phyloP scores from a whole-genome alignment of 1,139 yeast genomes.

The Yamadazyma taylorii region DNA sequence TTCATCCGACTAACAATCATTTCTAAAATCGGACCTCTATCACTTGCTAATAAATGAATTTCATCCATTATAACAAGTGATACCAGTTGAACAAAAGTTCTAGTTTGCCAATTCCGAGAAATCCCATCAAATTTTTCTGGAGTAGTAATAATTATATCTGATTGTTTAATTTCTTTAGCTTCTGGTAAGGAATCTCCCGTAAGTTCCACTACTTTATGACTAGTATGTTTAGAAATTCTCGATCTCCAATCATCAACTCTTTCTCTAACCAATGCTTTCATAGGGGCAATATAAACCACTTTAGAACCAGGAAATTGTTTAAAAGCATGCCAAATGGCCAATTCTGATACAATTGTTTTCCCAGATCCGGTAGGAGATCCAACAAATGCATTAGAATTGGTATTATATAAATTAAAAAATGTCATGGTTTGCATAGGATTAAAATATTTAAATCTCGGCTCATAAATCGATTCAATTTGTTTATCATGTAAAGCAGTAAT shows the following conservation, averaged over 20 bases:
- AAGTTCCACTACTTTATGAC: constrained; percentile 77
- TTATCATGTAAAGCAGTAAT: constrained; percentile 73
- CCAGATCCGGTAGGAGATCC: constrained; percentile 99
- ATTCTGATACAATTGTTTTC: constrained; percentile 93
- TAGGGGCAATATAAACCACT: constrained; percentile 95
- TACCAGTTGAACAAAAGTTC: constrained; percentile 88
- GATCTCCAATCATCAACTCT: constrained; percentile 93
- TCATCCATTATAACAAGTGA: constrained; percentile 97
- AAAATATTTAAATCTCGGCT: constrained; percentile 71
- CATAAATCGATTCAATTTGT: constrained; percentile 67
- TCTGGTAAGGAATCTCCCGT: constrained; percentile 98
- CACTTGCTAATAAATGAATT: constrained; percentile 94
- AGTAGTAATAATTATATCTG: constrained; percentile 92
- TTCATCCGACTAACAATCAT: constrained; percentile 99
- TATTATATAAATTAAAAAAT: constrained; percentile 83
- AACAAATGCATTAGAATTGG: constrained; percentile 77
- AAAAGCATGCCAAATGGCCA: constrained; percentile 97
- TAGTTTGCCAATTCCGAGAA: constrained; percentile 96
- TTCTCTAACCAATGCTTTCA: constrained; percentile 97
- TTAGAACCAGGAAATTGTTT: constrained; percentile 77
- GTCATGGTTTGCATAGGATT: constrained; percentile 99
- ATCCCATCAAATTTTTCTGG: constrained; percentile 99
- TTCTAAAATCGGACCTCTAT: constrained; percentile 96
- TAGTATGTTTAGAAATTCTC: constrained; percentile 63
- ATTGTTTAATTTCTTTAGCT: constrained; percentile 78